Conservation (phyloP, 208 protist species). For the Trichomonas gallinae region DNA sequence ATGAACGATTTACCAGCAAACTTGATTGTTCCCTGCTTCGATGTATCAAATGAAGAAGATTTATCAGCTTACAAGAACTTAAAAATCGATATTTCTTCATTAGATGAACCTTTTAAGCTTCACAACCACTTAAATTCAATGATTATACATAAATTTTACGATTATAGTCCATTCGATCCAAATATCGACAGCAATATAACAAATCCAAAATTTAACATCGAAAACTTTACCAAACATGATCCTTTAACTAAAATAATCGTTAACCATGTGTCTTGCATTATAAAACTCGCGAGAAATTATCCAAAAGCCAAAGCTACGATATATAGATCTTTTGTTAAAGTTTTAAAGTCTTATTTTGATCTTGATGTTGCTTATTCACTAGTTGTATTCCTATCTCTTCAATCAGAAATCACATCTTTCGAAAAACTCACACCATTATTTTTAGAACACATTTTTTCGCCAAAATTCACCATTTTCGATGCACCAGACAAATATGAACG, state of each 20-base stretch:
- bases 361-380: not conserved
- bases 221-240: not conserved
- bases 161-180: not conserved
- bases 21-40: not conserved
- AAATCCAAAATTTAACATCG: not conserved
- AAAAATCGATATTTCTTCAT: not conserved
- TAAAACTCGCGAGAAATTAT: not conserved
- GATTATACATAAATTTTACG: not conserved
- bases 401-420: not conserved
- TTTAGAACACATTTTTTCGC: not conserved
- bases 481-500: not conserved
- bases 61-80: not conserved
- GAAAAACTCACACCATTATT: not conserved
- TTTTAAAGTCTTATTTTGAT: not conserved
- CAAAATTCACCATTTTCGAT: not conserved
- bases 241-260: not conserved
- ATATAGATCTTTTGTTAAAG: not conserved
- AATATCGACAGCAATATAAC: not conserved
- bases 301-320: not conserved
- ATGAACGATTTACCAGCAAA: not conserved
- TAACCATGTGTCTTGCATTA: not conserved
- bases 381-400: not conserved
- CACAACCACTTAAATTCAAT: not conserved
- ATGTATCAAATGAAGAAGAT: not conserved
- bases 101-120: not conserved